phyloP scores from a whole-genome alignment of 2,329 filamentous ascomycete genomes.

The Phaeosphaeriaceae sp. region DNA sequence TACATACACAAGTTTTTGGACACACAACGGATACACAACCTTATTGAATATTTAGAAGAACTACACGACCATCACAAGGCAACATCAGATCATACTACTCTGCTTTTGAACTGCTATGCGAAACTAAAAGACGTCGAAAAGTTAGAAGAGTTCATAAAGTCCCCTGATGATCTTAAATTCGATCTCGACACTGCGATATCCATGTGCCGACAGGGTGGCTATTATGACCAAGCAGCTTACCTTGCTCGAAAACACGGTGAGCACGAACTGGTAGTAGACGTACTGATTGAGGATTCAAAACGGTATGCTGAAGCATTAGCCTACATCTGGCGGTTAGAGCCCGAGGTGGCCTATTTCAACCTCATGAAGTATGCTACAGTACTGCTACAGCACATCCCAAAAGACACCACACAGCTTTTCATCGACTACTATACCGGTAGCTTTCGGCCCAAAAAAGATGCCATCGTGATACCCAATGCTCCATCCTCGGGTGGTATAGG shows the following conservation, averaged over 20 bases:
- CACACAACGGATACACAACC: conserved; percentile 94
- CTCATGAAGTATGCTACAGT: conserved; percentile 96
- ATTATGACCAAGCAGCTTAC: conserved; percentile 95
- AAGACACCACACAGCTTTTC: conserved; percentile 83
- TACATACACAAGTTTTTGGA: conserved; percentile 74
- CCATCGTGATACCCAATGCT: conserved; percentile 57
- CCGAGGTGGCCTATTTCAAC: conserved; percentile 79
- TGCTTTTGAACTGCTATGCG: conserved; percentile 95
- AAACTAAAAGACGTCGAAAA: conserved; percentile 98
- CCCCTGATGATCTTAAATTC: conserved; percentile 91
- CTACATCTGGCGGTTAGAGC: conserved; percentile 88
- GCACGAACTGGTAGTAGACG: conserved; percentile 91
- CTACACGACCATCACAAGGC: conserved; percentile 92
- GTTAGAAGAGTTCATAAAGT: conserved; percentile 94
- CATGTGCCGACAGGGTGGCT: conserved; percentile 97
- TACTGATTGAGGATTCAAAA: conserved; percentile 93
- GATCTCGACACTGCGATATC: conserved; percentile 95
- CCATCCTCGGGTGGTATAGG: conserved; percentile 51
- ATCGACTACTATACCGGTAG: conserved; percentile 92
- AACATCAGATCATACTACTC: conserved; percentile 91
- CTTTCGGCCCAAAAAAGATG: conserved; percentile 75
- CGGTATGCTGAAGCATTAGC: conserved; percentile 86
- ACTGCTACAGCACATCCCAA: conserved; percentile 83
- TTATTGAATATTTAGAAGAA: conserved; percentile 97
- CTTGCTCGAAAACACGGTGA: conserved; percentile 93